These are phyloP conservation scores for Alternaria triticina DNA, from an alignment of 2,329 filamentous ascomycete species.

Conservation along the genomic window DNA sequence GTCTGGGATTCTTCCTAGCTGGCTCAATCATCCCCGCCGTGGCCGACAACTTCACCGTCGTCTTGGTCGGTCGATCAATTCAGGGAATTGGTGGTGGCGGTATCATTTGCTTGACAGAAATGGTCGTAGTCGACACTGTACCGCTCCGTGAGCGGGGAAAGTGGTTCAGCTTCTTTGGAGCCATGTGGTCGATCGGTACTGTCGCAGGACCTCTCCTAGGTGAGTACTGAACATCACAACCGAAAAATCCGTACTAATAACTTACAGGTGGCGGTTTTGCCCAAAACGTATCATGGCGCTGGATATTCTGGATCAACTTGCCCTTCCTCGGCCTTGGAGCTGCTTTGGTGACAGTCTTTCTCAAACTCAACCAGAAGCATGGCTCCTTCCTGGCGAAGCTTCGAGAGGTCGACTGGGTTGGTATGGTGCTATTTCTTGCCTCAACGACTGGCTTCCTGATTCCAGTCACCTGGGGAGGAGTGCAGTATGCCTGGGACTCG, in stretches of 20 bases:
- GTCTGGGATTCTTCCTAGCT: slow-evolving; percentile 44
- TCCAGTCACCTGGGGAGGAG: slow-evolving; percentile 68
- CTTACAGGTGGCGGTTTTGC: slow-evolving; percentile 58
- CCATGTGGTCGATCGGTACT: slow-evolving; percentile 63
- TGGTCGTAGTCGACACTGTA: slow-evolving; percentile 56
- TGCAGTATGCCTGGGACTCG: slow-evolving; percentile 69
- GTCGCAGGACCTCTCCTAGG: slow-evolving; percentile 57
- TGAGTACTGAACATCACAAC: slow-evolving; percentile 4
- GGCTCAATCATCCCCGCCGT: slow-evolving; percentile 47
- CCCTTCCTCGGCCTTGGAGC: slow-evolving; percentile 61
- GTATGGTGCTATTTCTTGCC: slow-evolving; percentile 66
- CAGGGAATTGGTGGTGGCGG: slow-evolving; percentile 53
- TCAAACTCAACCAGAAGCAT: slow-evolving; percentile 59
- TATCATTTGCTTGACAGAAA: slow-evolving; percentile 51
- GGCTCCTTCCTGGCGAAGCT: slow-evolving; percentile 58
- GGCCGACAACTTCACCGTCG: slow-evolving; percentile 48
- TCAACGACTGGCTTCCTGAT: slow-evolving; percentile 66
- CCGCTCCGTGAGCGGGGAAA: slow-evolving; percentile 52
- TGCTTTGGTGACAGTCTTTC: slow-evolving; percentile 58
- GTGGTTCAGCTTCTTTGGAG: slow-evolving; percentile 51
- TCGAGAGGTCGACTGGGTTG: slow-evolving; percentile 67
- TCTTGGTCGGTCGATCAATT: slow-evolving; percentile 48
- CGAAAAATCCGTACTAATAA: not conserved
- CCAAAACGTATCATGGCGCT: slow-evolving; percentile 62
- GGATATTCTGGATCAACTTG: slow-evolving; percentile 71